Evolutionary conservation across 441 rosid genomes (phyloP).

Genomic region (Isatis lusitanica): DNA sequence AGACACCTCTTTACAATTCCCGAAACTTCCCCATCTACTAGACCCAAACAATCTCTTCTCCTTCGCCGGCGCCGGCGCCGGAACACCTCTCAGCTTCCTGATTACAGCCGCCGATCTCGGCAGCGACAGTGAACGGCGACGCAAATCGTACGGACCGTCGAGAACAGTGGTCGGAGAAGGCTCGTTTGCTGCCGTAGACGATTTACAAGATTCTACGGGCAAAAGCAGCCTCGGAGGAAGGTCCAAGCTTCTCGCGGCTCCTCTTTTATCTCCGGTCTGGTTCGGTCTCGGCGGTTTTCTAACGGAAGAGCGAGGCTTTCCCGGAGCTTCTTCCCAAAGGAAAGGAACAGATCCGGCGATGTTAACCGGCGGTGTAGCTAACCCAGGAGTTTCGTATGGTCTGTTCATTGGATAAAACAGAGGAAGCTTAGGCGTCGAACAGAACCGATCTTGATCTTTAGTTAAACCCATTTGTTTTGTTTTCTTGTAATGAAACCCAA

Average conservation of each 20-base stretch:
- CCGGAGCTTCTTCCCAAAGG: slow-evolving; percentile 89
- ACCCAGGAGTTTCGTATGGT: slow-evolving; percentile 39
- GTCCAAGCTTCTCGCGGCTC: slow-evolving; percentile 45
- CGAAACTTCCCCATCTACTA: slow-evolving; percentile 49
- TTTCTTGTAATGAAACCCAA: slow-evolving; percentile 2
- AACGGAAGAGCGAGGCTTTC: slow-evolving; percentile 51
- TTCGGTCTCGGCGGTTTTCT: slow-evolving; percentile 4
- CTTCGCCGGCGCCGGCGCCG: slow-evolving; percentile 33
- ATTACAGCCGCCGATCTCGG: slow-evolving; percentile 41
- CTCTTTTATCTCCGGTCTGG: slow-evolving; percentile 15
- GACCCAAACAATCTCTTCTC: slow-evolving; percentile 42
- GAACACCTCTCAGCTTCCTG: slow-evolving; percentile 36
- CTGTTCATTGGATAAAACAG: slow-evolving; percentile 47
- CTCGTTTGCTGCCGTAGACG: slow-evolving; percentile 30
- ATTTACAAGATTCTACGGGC: slow-evolving; percentile 18
- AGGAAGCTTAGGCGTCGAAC: slow-evolving; percentile 53
- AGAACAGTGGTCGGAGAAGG: slow-evolving; percentile 62
- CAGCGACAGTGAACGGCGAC: slow-evolving; percentile 38
- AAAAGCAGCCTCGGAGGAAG: slow-evolving; percentile 60
- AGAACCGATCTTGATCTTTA: slow-evolving; percentile 26
- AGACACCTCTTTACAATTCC: slow-evolving; percentile 32
- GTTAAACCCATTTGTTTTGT: slow-evolving; percentile 28
- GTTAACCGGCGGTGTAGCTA: slow-evolving; percentile 58
- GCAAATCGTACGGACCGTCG: slow-evolving; percentile 49
- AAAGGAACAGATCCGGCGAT: slow-evolving; percentile 66